Percentiles rank a stretch among this genome's conserved stretches.
These are phyloP conservation scores for Jatropha curcas DNA, from an alignment of 345 rosid species.

Conservation along the genomic window DNA sequence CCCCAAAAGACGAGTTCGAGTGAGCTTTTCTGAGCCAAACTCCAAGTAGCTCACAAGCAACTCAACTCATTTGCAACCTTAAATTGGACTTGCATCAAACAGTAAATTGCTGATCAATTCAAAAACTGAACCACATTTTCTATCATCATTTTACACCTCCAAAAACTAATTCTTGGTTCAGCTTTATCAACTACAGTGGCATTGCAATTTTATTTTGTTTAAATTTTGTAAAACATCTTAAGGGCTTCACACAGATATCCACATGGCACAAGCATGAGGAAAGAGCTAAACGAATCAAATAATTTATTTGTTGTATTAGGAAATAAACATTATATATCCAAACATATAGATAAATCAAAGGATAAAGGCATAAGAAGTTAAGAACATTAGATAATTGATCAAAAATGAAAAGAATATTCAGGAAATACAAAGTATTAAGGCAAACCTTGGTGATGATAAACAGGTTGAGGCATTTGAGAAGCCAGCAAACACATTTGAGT, in stretches of 20 bases:
- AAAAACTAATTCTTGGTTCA: neutral
- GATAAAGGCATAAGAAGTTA: neutral
- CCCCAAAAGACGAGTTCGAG: no score
- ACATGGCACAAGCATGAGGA: neutral
- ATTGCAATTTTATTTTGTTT: neutral
- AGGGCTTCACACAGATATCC: neutral
- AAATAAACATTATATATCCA: neutral
- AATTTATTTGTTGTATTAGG: neutral
- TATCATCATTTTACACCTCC: neutral
- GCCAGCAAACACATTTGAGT: constrained; percentile 72
- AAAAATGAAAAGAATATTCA: neutral
- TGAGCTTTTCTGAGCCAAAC: no score
- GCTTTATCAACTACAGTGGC: neutral
- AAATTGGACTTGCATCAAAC: neutral
- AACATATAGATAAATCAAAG: neutral
- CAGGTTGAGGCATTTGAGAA: constrained; percentile 44
- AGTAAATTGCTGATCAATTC: neutral
- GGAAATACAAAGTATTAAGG: constrained; percentile 1
- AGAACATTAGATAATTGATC: neutral
- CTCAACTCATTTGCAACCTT: no score
- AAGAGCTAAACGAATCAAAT: neutral
- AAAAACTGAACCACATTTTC: neutral
- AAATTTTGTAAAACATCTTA: neutral
- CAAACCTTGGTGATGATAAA: constrained; percentile 54
- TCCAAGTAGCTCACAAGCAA: no score